Conservation (phyloP, 106 monocot species). For the Dendrobium chrysotoxum region DNA sequence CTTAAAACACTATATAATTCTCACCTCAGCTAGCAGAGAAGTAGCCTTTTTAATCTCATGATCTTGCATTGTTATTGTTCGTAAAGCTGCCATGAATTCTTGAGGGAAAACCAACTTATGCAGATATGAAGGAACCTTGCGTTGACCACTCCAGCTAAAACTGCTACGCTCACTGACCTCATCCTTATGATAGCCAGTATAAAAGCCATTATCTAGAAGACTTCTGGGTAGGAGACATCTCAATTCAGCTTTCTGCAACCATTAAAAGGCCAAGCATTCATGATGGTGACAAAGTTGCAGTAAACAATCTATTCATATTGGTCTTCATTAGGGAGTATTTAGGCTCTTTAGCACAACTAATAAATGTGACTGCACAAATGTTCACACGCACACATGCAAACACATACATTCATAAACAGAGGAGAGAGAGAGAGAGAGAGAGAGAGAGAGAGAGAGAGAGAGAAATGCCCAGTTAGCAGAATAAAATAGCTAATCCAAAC, state of each 20-base stretch:
- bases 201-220: constrained; percentile 71
- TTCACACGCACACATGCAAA: too few relatives aligned
- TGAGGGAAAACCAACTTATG: constrained; percentile 78
- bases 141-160: constrained; percentile 94
- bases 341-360: background rate
- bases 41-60: constrained; percentile 50
- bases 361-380: background rate
- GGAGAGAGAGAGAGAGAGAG: too few relatives aligned
- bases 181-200: constrained; percentile 21
- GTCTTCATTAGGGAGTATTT: background rate
- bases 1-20: background rate
- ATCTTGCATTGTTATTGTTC: constrained; percentile 72
- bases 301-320: background rate
- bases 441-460: too few relatives aligned
- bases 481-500: background rate
- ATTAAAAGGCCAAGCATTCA: background rate
- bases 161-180: constrained; percentile 4
- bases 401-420: too few relatives aligned
- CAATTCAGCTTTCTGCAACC: constrained; percentile 79
- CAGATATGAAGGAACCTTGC: constrained; percentile 73
- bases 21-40: constrained; percentile 61
- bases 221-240: constrained; percentile 73
- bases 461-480: too few relatives aligned
- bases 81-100: constrained; percentile 58
- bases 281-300: background rate